Percentiles rank a stretch among this genome's conserved stretches.
These are phyloP conservation scores for Podila horticola DNA, from an alignment of 192 early-diverging fungal species.

Conservation along the genomic window DNA sequence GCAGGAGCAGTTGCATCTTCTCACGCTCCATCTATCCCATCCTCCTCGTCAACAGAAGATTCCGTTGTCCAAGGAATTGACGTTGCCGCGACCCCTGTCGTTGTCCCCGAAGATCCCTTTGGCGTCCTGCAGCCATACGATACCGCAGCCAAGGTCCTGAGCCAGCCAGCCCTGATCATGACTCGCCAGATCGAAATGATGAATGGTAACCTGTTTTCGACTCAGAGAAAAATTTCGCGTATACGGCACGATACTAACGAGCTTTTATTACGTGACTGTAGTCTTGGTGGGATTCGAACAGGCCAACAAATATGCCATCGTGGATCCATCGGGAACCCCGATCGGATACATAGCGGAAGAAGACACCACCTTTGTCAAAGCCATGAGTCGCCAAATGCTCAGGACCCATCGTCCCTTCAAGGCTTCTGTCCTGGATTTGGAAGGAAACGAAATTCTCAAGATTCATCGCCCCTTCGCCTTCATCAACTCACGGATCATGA, in stretches of 20 bases:
- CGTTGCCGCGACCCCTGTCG: slow-evolving; percentile 38
- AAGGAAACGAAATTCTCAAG: slow-evolving; percentile 78
- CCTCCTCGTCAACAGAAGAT: background rate
- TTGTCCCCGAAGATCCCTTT: slow-evolving; percentile 45
- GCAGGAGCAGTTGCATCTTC: slow-evolving; percentile 13
- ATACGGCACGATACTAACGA: background rate
- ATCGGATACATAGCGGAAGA: slow-evolving; percentile 89
- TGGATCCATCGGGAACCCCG: slow-evolving; percentile 68
- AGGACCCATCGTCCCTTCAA: slow-evolving; percentile 80
- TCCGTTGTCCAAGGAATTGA: slow-evolving; percentile 31
- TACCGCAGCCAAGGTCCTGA: slow-evolving; percentile 50
- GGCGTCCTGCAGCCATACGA: slow-evolving; percentile 39
- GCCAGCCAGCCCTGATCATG: slow-evolving; percentile 72
- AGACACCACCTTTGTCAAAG: slow-evolving; percentile 64
- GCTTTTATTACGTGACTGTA: background rate
- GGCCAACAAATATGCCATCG: slow-evolving; percentile 87
- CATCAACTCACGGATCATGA: slow-evolving; percentile 81
- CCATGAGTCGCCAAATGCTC: slow-evolving; percentile 76
- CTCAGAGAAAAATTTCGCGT: slow-evolving; percentile 58
- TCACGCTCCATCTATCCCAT: background rate
- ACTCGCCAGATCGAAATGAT: slow-evolving; percentile 86
- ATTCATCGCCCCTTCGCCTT: slow-evolving; percentile 76
- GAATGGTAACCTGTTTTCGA: slow-evolving; percentile 56
- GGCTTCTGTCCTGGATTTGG: slow-evolving; percentile 74
- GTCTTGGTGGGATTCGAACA: slow-evolving; percentile 77